Evolutionary conservation across 345 rosid species (phyloP).

Genomic region (Microthlaspi erraticum): DNA sequence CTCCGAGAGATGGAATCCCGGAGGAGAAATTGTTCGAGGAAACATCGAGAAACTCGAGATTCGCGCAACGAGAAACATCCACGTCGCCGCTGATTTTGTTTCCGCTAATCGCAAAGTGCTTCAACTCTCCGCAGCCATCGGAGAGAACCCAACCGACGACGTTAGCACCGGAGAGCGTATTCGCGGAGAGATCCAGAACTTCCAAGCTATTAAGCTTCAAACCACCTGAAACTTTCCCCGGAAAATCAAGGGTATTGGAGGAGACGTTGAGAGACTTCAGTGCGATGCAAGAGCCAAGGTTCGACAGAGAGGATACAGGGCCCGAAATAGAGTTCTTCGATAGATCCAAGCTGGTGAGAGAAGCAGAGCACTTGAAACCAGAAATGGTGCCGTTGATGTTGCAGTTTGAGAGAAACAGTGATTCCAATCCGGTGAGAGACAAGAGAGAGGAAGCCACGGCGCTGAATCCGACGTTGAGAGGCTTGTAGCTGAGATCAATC

Average conservation of each 20-base stretch:
- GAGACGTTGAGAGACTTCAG: slow-evolving; percentile 69
- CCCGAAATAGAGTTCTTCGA: slow-evolving; percentile 71
- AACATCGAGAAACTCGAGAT: slow-evolving; percentile 66
- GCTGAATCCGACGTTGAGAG: slow-evolving; percentile 61
- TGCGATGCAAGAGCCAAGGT: slow-evolving; percentile 58
- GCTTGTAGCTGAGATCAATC: slow-evolving; percentile 54
- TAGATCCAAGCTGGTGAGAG: slow-evolving; percentile 72
- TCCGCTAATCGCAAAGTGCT: slow-evolving; percentile 57
- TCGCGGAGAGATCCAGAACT: slow-evolving; percentile 77
- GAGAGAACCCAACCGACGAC: slow-evolving; percentile 59
- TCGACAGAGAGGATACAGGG: slow-evolving; percentile 54
- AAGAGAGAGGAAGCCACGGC: slow-evolving; percentile 61
- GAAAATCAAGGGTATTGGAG: slow-evolving; percentile 55
- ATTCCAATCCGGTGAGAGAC: slow-evolving; percentile 59
- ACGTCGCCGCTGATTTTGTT: slow-evolving; percentile 73
- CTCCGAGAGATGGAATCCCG: slow-evolving; percentile 60
- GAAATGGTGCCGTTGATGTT: slow-evolving; percentile 69
- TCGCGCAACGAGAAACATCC: slow-evolving; percentile 66
- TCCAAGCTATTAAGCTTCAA: slow-evolving; percentile 57
- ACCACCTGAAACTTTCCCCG: slow-evolving; percentile 52
- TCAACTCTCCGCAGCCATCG: slow-evolving; percentile 67
- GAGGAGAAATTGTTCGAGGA: slow-evolving; percentile 77
- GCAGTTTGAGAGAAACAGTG: slow-evolving; percentile 52
- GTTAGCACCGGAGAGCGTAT: slow-evolving; percentile 56
- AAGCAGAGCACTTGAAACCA: slow-evolving; percentile 70